These are phyloP conservation scores for Candida maltosa DNA, from an alignment of 805 yeast genomes.

Conservation along the genomic window DNA sequence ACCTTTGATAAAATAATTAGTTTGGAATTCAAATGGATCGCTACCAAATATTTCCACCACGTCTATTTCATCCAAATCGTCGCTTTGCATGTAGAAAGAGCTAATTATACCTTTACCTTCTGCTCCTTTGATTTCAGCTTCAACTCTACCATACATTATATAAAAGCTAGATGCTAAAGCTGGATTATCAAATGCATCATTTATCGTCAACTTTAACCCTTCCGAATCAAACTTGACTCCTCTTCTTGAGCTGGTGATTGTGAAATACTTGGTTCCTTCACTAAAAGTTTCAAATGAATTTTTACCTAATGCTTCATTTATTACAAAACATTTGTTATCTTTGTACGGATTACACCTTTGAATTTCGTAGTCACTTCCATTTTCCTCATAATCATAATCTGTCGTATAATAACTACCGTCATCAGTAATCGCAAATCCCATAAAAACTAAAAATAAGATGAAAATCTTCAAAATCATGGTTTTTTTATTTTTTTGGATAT, in stretches of 20 bases:
- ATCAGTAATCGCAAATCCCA: neutral
- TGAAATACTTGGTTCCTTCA: conserved; percentile 8
- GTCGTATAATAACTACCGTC: neutral
- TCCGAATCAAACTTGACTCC: conserved; percentile 10
- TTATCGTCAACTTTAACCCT: conserved; percentile 13
- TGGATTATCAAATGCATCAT: conserved; percentile 29
- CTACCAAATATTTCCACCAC: conserved; percentile 38
- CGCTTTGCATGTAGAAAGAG: conserved; percentile 39
- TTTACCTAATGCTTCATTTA: conserved; percentile 21
- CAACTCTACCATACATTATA: conserved; percentile 34
- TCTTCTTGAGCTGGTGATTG: conserved; percentile 4
- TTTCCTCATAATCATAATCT: too few species aligned
- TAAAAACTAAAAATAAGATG: neutral
- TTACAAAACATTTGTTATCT: conserved; percentile 21
- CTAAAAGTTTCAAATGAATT: conserved; percentile 15
- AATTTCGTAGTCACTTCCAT: conserved; percentile 1
- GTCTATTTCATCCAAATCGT: conserved; percentile 42
- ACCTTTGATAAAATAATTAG: conserved; percentile 40
- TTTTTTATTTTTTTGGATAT: neutral
- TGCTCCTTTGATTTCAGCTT: conserved; percentile 31
- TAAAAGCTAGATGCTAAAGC: conserved; percentile 24
- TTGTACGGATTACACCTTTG: conserved; percentile 25
- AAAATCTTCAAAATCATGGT: neutral
- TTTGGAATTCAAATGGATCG: conserved; percentile 25
- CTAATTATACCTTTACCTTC: conserved; percentile 35